Conservation (phyloP, 1,139 yeast genomes). For the Pichia sp. region DNA sequence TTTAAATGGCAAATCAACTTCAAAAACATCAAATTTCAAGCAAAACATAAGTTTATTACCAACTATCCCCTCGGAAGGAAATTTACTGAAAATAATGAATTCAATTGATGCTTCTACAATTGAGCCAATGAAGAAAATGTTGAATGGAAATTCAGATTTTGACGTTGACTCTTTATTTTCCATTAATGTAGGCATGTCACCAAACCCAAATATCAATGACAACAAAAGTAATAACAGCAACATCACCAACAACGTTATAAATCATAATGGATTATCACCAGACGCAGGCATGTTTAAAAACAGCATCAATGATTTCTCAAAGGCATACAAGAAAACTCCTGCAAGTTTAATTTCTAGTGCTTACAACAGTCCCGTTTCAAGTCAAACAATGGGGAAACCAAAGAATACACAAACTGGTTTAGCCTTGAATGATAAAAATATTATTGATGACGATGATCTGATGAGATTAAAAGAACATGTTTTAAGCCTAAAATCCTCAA, state of each 20-base stretch:
- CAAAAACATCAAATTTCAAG: constrained; percentile 3
- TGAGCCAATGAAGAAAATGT: constrained; percentile 2
- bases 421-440: constrained; percentile 3
- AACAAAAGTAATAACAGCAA: too few relatives aligned
- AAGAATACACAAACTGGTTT: not conserved
- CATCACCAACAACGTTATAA: not conserved
- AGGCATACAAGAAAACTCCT: constrained; percentile 13
- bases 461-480: constrained; percentile 26
- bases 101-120: constrained; percentile 5
- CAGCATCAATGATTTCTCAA: constrained; percentile 13
- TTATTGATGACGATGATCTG: constrained; percentile 28
- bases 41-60: constrained; percentile 13
- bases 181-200: not conserved
- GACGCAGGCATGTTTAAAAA: constrained; percentile 1
- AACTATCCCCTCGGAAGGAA: constrained; percentile 23
- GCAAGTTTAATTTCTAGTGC: constrained; percentile 6
- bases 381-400: not conserved
- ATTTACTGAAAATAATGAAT: constrained; percentile 18
- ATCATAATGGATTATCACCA: not conserved
- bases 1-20: not conserved
- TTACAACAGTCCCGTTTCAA: not conserved
- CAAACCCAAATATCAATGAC: not conserved
- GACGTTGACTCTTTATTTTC: constrained; percentile 10
- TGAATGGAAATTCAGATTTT: constrained; percentile 1
- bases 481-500: constrained; percentile 23